A percentile compares a stretch with the other conserved stretches of the same genome.
phyloP scores from a whole-genome alignment of 805 yeast genomes.

The Candida khao-thaluensis region DNA sequence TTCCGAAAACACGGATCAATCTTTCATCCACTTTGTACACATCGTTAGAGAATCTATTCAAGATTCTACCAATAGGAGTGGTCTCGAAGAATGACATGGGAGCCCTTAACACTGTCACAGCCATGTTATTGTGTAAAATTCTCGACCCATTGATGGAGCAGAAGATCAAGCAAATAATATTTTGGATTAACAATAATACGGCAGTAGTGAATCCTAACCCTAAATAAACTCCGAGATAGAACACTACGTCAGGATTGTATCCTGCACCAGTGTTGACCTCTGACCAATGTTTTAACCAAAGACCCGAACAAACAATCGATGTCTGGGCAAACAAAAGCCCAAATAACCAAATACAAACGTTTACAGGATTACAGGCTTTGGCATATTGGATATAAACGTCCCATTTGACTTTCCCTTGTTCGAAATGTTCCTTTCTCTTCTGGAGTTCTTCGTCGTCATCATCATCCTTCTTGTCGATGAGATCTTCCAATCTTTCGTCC shows the following conservation, averaged over 20 bases:
- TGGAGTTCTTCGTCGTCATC: conserved; percentile 34
- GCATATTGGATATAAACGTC: conserved; percentile 79
- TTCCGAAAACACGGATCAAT: conserved; percentile 66
- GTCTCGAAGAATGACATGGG: conserved; percentile 97
- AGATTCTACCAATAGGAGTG: conserved; percentile 89
- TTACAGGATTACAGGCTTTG: conserved; percentile 74
- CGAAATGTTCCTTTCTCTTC: conserved; percentile 71
- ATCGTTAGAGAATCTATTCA: conserved; percentile 90
- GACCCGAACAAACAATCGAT: conserved; percentile 64
- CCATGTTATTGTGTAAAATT: conserved; percentile 73
- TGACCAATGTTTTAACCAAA: conserved; percentile 98
- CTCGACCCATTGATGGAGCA: conserved; percentile 84
- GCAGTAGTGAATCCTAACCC: conserved; percentile 71
- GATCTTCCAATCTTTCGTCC: conserved; percentile 34
- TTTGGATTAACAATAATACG: conserved; percentile 58
- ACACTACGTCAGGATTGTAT: conserved; percentile 67
- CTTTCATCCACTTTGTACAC: conserved; percentile 84
- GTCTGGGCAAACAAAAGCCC: conserved; percentile 59
- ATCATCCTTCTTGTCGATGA: conserved; percentile 31
- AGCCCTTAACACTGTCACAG: conserved; percentile 68
- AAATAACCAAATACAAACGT: conserved; percentile 56
- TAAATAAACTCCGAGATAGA: conserved; percentile 74
- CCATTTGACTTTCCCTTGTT: conserved; percentile 94
- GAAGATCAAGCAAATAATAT: conserved; percentile 69
- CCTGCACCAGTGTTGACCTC: conserved; percentile 75